A percentile compares a stretch with the other conserved stretches of the same genome.
Evolutionary conservation across 192 early-diverging fungal genomes (phyloP).

Genomic region (Gonapodya prolifera): DNA sequence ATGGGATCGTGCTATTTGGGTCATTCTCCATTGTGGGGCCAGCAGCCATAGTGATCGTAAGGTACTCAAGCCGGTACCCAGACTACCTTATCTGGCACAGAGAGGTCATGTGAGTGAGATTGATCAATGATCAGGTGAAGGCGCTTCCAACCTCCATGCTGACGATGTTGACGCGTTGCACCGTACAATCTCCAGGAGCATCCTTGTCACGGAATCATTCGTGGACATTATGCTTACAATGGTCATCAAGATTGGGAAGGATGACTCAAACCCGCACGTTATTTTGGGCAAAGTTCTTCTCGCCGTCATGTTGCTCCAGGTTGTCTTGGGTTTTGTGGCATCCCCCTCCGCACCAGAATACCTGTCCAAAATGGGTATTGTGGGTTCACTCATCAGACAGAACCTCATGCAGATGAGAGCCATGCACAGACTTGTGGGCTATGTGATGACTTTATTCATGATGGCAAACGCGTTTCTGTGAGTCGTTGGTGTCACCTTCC

Average conservation of each 20-base stretch:
- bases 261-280: not conserved
- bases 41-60: not conserved
- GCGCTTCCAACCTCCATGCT: not conserved
- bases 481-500: not conserved
- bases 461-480: not conserved
- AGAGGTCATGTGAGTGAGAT: not conserved
- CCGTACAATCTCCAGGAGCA: not conserved
- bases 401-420: not conserved
- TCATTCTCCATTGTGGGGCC: not conserved
- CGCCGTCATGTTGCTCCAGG: not conserved
- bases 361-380: not conserved
- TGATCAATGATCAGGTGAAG: not conserved
- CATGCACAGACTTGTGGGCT: not conserved
- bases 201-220: not conserved
- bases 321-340: not conserved
- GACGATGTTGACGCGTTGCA: not conserved
- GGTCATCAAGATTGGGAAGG: not conserved
- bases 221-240: not conserved
- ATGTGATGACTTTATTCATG: not conserved
- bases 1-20: not conserved
- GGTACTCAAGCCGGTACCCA: not conserved
- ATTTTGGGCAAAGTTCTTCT: not conserved
- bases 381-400: not conserved
- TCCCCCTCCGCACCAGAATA: not conserved
- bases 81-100: not conserved